Percentiles rank a stretch among this genome's conserved stretches.
Conservation (phyloP, 2,329 filamentous ascomycete genomes). For the Decorospora gaudefroyi region DNA sequence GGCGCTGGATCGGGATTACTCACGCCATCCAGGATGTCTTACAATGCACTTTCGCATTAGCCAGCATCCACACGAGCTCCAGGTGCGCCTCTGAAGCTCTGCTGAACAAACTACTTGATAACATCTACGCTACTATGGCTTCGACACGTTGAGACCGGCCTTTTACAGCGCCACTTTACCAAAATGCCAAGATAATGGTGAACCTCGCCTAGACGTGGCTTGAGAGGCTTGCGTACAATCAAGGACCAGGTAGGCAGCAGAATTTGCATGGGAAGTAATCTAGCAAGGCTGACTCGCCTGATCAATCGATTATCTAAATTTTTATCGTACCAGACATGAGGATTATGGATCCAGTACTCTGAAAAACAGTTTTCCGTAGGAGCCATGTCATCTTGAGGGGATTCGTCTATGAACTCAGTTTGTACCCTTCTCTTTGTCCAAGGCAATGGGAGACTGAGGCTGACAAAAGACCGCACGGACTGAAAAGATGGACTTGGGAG, state of each 20-base stretch:
- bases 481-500: no score
- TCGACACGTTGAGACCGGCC: slow-evolving; percentile 5
- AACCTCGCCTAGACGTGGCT: slow-evolving; percentile 9
- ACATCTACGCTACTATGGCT: slow-evolving; percentile 11
- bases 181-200: background rate
- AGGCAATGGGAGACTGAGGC: no score
- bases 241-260: slow-evolving; percentile 6
- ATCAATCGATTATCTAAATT: background rate
- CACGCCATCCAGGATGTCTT: background rate
- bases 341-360: no score
- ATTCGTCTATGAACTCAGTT: no score
- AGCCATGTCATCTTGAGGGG: no score
- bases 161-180: background rate
- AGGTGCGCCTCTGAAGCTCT: slow-evolving; percentile 3
- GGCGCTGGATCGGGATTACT: background rate
- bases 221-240: slow-evolving; percentile 8
- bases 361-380: no score
- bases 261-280: background rate
- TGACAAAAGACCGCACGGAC: no score
- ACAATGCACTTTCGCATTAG: background rate
- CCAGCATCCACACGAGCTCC: background rate
- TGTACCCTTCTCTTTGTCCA: no score
- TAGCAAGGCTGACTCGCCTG: background rate
- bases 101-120: background rate
- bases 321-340: background rate